These are phyloP conservation scores for Sphaerulina musiva DNA, from an alignment of 2,329 filamentous ascomycete species.

Conservation along the genomic window DNA sequence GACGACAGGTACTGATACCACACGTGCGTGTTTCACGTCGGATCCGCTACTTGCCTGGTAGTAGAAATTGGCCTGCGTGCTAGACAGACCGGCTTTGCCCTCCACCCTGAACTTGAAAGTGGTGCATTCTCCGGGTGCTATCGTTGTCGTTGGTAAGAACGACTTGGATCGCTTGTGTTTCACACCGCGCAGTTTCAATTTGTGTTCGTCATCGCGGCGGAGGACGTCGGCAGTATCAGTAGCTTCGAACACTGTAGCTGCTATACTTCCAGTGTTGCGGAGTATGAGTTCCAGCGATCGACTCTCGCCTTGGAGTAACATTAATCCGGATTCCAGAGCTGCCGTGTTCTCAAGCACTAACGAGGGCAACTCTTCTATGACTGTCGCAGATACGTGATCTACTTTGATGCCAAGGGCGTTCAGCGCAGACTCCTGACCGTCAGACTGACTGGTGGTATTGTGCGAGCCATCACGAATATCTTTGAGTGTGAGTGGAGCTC, in stretches of 20 bases:
- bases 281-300: constrained; percentile 71
- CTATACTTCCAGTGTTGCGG: constrained; percentile 67
- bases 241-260: constrained; percentile 60
- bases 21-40: constrained; percentile 19
- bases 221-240: constrained; percentile 20
- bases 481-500: constrained; percentile 68
- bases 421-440: background rate
- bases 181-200: constrained; percentile 10
- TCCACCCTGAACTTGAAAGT: constrained; percentile 78
- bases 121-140: constrained; percentile 52
- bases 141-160: constrained; percentile 9
- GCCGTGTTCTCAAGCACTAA: constrained; percentile 69
- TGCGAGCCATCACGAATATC: constrained; percentile 9
- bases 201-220: constrained; percentile 12
- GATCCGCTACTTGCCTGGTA: constrained; percentile 43
- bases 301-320: constrained; percentile 87
- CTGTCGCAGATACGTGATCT: constrained; percentile 43
- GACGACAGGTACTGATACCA: constrained; percentile 65
- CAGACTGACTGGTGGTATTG: background rate
- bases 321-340: constrained; percentile 75
- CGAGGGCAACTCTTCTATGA: constrained; percentile 73
- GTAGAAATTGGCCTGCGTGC: constrained; percentile 73
- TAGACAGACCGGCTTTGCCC: constrained; percentile 77
- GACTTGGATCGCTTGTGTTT: constrained; percentile 15
- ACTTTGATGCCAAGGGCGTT: constrained; percentile 18